Base-by-base conservation (phyloP, 2,329 filamentous ascomycete genomes). In the Lachnellula cervina region DNA sequence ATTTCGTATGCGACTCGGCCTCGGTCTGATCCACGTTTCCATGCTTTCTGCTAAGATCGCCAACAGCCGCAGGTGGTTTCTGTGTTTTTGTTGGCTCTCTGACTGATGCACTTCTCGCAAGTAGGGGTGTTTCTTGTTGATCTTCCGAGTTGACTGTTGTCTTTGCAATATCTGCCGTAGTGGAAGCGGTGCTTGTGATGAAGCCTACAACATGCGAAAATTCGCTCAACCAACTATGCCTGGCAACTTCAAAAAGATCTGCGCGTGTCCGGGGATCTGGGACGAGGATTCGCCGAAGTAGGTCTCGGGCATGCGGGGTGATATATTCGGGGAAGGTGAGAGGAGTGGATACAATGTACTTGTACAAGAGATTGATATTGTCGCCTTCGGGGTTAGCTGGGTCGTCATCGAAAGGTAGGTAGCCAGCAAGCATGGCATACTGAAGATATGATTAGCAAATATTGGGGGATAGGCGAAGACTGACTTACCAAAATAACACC, bases 271-370 rank as follows among this genome's bases (percentile, higher is more conserved):
- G 83, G 51, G 94, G 94, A 71, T 97, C 94, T 5, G 94, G 93
- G 0, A 99, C 94, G 44, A 99, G 80, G 58, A 99, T 99, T 52
- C 94, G 86, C 58, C 94, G 86, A 47, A 99, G 78, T 0, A 99
- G 81, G 72, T 99, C 94, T 66, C 94, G 83, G 21, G 94, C 93
- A 72, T 99, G 94, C 7, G 94, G 94, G 7, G 94, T 96, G 64
- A 99, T 94, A 70, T 97, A 97, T 84, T 99, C 94, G 59, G 94
- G 94, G 71, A 99, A 99, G 4, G 93, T 97, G 43, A 99, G 82
- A 37, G 93, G 92, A 1, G 94, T 99, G 54, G 90, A 95, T 57
- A 97, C 93, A 66, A 99, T 99, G 74, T 99, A 99, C 76, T 97
- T 97, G 81, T 99, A 99, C 28, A 99, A 79, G 11, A 99, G 81